phyloP scores from a whole-genome alignment of 805 yeast species.

The Cyberlindnera subsufficiens region DNA sequence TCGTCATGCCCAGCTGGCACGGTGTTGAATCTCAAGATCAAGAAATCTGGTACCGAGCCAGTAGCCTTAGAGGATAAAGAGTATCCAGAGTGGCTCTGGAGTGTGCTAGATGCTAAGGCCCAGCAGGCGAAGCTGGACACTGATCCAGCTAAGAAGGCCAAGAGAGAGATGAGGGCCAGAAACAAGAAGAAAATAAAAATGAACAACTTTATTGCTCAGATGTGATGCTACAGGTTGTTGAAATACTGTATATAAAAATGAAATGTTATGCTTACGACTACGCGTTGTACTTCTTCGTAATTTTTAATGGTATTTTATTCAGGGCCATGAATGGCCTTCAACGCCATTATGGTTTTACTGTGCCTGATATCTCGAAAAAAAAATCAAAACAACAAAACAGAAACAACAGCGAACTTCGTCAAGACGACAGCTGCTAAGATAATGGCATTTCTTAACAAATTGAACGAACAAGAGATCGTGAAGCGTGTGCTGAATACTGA shows the following conservation, averaged over 20 bases:
- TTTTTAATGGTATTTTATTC: too few species aligned
- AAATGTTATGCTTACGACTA: not conserved
- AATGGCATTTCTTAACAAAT: slow-evolving; percentile 9
- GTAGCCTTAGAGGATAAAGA: slow-evolving; percentile 83
- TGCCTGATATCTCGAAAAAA: too few species aligned
- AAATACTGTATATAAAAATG: not conserved
- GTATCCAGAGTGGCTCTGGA: slow-evolving; percentile 96
- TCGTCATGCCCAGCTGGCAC: slow-evolving; percentile 72
- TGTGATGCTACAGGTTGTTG: slow-evolving; percentile 5
- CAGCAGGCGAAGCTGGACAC: slow-evolving; percentile 49
- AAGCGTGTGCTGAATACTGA: not conserved
- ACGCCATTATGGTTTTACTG: too few species aligned
- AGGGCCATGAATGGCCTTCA: too few species aligned
- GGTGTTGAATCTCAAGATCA: slow-evolving; percentile 60
- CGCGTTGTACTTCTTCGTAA: not conserved
- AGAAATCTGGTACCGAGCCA: slow-evolving; percentile 80
- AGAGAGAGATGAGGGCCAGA: slow-evolving; percentile 60
- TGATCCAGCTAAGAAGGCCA: slow-evolving; percentile 61
- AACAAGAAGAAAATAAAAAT: slow-evolving; percentile 69
- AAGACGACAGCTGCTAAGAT: not conserved
- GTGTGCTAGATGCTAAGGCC: slow-evolving; percentile 61
- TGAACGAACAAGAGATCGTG: slow-evolving; percentile 6
- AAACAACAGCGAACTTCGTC: not conserved
- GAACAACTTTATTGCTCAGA: slow-evolving; percentile 66
- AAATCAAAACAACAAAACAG: slow-evolving; percentile 2